phyloP scores from a whole-genome alignment of 2,329 filamentous ascomycete species.

The Byssochlamys sp. region DNA sequence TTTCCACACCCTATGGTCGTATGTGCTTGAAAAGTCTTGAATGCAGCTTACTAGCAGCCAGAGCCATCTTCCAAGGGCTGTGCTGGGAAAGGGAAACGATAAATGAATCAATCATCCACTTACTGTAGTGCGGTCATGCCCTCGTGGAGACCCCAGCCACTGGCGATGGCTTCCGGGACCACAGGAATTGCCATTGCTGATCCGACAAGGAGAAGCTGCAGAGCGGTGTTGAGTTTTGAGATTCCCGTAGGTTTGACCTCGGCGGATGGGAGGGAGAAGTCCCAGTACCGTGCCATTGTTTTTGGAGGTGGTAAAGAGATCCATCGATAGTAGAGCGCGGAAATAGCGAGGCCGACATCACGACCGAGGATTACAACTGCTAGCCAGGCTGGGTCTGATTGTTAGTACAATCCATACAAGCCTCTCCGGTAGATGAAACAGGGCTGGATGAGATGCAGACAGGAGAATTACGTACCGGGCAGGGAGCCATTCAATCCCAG shows the following conservation, averaged over 20 bases:
- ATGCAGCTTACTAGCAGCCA: slow-evolving; percentile 4
- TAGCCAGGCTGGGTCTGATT: slow-evolving; percentile 58
- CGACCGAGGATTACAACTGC: slow-evolving; percentile 83
- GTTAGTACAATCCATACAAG: background rate
- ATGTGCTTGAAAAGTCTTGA: slow-evolving; percentile 15
- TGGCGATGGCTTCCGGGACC: slow-evolving; percentile 48
- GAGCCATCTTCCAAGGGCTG: background rate
- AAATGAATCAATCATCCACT: slow-evolving; percentile 12
- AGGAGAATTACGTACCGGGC: slow-evolving; percentile 50
- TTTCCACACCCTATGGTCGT: slow-evolving; percentile 40
- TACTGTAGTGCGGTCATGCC: slow-evolving; percentile 45
- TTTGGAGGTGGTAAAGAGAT: slow-evolving; percentile 89
- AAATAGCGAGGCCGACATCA: slow-evolving; percentile 70
- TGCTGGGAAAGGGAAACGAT: background rate
- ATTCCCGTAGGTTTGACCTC: slow-evolving; percentile 37
- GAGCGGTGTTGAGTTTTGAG: slow-evolving; percentile 70
- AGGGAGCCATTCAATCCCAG: slow-evolving; percentile 73
- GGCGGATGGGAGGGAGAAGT: slow-evolving; percentile 68
- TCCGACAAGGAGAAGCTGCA: slow-evolving; percentile 80
- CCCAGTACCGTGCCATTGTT: slow-evolving; percentile 88
- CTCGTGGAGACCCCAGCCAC: slow-evolving; percentile 49
- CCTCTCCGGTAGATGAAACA: background rate
- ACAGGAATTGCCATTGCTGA: slow-evolving; percentile 73
- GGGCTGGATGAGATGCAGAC: background rate
- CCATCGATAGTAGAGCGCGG: slow-evolving; percentile 91